Conservation (phyloP, 1,139 yeast species). For the Saccharomyces hybrid region DNA sequence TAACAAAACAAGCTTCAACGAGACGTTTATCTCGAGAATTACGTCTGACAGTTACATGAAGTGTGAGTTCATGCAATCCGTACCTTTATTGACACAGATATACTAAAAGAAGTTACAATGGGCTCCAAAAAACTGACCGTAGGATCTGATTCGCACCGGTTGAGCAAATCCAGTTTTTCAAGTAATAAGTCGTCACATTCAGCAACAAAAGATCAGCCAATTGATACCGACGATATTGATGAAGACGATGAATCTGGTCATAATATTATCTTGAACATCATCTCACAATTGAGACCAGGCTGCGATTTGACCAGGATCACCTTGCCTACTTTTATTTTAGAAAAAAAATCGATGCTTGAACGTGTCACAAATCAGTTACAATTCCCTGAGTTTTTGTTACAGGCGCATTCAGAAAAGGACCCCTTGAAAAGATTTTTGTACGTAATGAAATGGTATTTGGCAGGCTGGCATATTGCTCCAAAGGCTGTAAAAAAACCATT, state of each 20-base stretch:
- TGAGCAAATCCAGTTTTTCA: neutral
- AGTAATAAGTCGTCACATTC: neutral
- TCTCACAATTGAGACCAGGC: slow-evolving; percentile 87
- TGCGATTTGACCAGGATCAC: slow-evolving; percentile 85
- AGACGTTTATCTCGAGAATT: neutral
- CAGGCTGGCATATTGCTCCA: slow-evolving; percentile 98
- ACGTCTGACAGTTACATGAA: neutral
- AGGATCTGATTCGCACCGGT: neutral
- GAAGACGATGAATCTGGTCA: slow-evolving; percentile 89
- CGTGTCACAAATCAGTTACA: slow-evolving; percentile 85
- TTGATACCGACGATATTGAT: slow-evolving; percentile 62
- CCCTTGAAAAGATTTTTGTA: slow-evolving; percentile 59
- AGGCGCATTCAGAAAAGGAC: slow-evolving; percentile 56
- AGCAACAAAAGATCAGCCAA: slow-evolving; percentile 1
- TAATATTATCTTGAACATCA: slow-evolving; percentile 74
- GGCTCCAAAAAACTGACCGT: neutral
- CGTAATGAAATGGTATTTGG: slow-evolving; percentile 79
- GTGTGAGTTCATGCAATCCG: neutral
- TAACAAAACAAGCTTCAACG: neutral
- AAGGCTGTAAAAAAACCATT: slow-evolving; percentile 96
- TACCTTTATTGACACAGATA: neutral
- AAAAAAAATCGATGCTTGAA: slow-evolving; percentile 92
- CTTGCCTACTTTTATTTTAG: slow-evolving; percentile 87
- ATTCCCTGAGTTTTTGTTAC: slow-evolving; percentile 66
- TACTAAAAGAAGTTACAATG: neutral